Conservation (phyloP, 1,284 basidiomycete species). For the Sutorius eximius region DNA sequence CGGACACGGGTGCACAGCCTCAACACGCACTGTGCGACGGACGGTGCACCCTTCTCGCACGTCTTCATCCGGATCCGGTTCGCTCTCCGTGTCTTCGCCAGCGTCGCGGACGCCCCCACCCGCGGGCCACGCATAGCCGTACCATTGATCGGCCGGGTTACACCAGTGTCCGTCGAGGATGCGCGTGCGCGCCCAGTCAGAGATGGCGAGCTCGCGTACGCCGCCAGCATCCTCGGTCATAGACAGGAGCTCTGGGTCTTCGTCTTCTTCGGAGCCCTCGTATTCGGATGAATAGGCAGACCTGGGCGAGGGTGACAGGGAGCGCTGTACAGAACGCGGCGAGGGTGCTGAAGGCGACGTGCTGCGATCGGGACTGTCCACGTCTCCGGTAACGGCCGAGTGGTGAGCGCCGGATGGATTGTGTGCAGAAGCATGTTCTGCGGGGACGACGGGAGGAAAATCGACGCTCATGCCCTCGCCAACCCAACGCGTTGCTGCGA, state of each 20-base stretch:
- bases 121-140: constrained; percentile 42
- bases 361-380: constrained; percentile 21
- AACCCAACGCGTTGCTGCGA: constrained; percentile 57
- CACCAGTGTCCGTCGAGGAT: constrained; percentile 75
- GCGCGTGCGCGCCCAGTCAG: constrained; percentile 69
- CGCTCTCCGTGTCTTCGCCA: constrained; percentile 34
- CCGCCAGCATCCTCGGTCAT: constrained; percentile 59
- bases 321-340: constrained; percentile 27
- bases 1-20: constrained; percentile 64
- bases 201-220: constrained; percentile 62
- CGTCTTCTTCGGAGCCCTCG: constrained; percentile 59
- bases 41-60: constrained; percentile 17
- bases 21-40: constrained; percentile 41
- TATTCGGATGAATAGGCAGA: constrained; percentile 35
- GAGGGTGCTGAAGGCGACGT: constrained; percentile 31
- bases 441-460: constrained; percentile 17
- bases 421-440: constrained; percentile 11
- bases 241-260: constrained; percentile 58
- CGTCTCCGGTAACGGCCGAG: constrained; percentile 6
- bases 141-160: constrained; percentile 69
- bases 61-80: constrained; percentile 28
- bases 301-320: constrained; percentile 34
- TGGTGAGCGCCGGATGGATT: constrained; percentile 8
- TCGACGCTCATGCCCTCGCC: constrained; percentile 40
- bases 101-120: constrained; percentile 33